Evolutionary conservation across 2,329 filamentous ascomycete species (phyloP), one percentile per base, ranked within the genome.

Genomic region (Domatiomyces globalis): DNA sequence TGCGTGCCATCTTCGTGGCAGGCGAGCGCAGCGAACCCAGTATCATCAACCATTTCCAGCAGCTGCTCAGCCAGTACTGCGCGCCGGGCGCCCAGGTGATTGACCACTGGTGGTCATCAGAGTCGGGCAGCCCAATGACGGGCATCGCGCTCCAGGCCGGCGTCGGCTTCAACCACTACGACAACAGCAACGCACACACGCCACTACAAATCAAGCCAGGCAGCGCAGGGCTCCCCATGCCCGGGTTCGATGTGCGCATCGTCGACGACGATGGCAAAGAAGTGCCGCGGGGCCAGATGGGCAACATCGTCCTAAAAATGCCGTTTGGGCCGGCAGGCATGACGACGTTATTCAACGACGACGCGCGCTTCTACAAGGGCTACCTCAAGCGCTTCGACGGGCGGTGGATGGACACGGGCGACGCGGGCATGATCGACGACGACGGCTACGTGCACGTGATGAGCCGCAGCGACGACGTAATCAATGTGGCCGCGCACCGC

Each of bases 401-500:
- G 0, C 78, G 78, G 59, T 95, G 87, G 86, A 68, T 95, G 44
- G 89, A 96, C 63, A 95, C 89, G 0, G 90, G 89, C 1, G 89
- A 96, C 64, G 84, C 87, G 0, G 89, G 90, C 0, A 81, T 88
- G 73, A 80, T 95, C 52, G 89, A 95, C 63, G 66, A 76, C 12
- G 82, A 90, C 43, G 79, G 78, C 4, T 80, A 80, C 58, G 72
- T 81, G 29, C 76, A 80, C 59, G 73, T 83, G 59, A 81, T 83
- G 76, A 73, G 74, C 2, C 67, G 79, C 49, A 75, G 75, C 29
- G 89, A 95, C 69, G 89, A 95, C 66, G 84, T 95, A 54, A 88
- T 95, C 63, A 95, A 95, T 63, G 89, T 95, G n/a, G 89, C 88
- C 43, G 88, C 89, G 4, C 89, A 95, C 70, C 79, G 89, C 12